Conservation (phyloP, 2,329 filamentous ascomycete genomes). For the Cladobotryum protrusum region DNA sequence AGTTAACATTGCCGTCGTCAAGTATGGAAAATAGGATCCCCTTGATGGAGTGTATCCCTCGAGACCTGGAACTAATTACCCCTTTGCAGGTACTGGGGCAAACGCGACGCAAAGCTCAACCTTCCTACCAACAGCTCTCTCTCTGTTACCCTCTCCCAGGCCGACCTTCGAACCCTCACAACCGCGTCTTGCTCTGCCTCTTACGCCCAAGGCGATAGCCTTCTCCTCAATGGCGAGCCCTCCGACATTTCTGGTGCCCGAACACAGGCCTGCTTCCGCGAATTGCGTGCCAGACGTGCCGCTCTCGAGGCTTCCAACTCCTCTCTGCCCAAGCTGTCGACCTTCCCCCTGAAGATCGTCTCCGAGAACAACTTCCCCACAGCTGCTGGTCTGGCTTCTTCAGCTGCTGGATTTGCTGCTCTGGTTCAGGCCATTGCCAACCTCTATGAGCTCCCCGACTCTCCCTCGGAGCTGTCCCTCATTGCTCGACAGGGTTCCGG, state of each 20-base stretch:
- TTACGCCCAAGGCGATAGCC: constrained; percentile 60
- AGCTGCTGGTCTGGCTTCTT: constrained; percentile 78
- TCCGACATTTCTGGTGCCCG: constrained; percentile 84
- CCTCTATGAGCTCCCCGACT: constrained; percentile 78
- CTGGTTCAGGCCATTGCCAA: constrained; percentile 82
- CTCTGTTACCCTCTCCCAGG: constrained; percentile 91
- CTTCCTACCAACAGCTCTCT: constrained; percentile 97
- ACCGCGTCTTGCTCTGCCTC: constrained; percentile 81
- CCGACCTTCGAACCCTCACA: constrained; percentile 89
- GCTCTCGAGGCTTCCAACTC: constrained; percentile 66
- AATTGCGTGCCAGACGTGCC: constrained; percentile 71
- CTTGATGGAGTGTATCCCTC: background rate
- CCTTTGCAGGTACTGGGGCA: constrained; percentile 71
- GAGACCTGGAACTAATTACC: background rate
- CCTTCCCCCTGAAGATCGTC: constrained; percentile 74
- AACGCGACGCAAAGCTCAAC: constrained; percentile 88
- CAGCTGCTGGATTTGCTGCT: constrained; percentile 63
- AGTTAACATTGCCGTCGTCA: constrained; percentile 97
- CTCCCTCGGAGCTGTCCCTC: constrained; percentile 74
- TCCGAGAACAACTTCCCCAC: constrained; percentile 99
- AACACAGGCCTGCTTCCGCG: constrained; percentile 90
- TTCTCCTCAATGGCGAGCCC: constrained; percentile 75
- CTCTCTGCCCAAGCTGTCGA: constrained; percentile 74
- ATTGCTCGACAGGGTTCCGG: constrained; percentile 93
- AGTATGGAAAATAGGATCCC: constrained; percentile 48